phyloP scores from a whole-genome alignment of 2,329 filamentous ascomycete species.

The Cladosporium sp. region DNA sequence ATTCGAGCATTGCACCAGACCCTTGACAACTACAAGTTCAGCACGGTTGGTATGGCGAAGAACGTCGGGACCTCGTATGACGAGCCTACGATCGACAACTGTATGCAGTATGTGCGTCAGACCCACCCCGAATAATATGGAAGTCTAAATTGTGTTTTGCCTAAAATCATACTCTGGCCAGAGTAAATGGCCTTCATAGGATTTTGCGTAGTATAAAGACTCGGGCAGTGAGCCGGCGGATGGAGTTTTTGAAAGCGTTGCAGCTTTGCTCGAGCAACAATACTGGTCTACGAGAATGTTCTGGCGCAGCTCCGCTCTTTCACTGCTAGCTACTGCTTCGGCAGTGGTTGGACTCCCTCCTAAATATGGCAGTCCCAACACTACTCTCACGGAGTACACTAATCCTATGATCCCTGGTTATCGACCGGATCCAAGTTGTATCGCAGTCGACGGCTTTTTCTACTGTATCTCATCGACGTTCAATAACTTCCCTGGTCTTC shows the following conservation, averaged over 20 bases:
- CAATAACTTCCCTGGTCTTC: slow-evolving; percentile 46
- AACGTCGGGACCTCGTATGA: not conserved
- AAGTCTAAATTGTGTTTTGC: slow-evolving; percentile 13
- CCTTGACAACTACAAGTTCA: not conserved
- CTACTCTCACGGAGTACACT: slow-evolving; percentile 28
- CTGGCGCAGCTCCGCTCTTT: not conserved
- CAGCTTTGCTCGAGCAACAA: not conserved
- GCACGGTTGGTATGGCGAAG: not conserved
- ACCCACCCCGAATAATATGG: not conserved
- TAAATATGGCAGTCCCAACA: slow-evolving; percentile 2
- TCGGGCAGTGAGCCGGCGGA: not conserved
- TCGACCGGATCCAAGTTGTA: slow-evolving; percentile 48
- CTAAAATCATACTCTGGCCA: not conserved
- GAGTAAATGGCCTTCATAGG: not conserved
- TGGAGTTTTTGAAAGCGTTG: not conserved
- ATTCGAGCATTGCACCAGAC: not conserved
- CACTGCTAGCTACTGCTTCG: slow-evolving; percentile 1
- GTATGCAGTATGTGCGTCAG: not conserved
- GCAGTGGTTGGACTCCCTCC: not conserved
- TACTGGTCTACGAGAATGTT: not conserved
- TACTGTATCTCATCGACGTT: slow-evolving; percentile 48
- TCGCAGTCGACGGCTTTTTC: slow-evolving; percentile 41
- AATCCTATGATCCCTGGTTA: slow-evolving; percentile 52
- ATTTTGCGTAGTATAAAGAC: not conserved
- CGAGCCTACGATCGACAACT: not conserved